Evolutionary conservation across 495 filamentous ascomycete genomes (phyloP).

Genomic region (Aspergillus homomorphus): DNA sequence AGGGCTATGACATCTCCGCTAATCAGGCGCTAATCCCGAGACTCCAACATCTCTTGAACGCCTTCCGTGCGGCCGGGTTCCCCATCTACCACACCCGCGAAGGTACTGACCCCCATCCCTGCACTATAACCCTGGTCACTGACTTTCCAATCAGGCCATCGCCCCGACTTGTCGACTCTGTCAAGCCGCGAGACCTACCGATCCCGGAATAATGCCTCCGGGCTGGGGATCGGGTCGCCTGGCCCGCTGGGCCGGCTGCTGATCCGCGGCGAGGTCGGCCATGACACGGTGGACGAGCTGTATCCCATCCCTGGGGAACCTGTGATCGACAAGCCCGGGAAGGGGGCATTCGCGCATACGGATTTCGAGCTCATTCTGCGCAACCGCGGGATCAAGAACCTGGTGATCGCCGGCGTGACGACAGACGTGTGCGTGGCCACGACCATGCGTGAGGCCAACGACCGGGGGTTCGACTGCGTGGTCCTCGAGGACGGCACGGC

Average conservation of each 20-base stretch:
- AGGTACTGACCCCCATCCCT: slow-evolving; percentile 27
- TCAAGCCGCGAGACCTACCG: slow-evolving; percentile 54
- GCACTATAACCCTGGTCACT: slow-evolving; percentile 8
- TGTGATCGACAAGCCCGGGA: slow-evolving; percentile 66
- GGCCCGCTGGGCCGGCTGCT: slow-evolving; percentile 63
- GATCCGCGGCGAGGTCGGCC: slow-evolving; percentile 61
- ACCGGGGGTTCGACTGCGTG: slow-evolving; percentile 71
- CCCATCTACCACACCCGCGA: slow-evolving; percentile 67
- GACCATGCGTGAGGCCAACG: slow-evolving; percentile 68
- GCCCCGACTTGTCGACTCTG: slow-evolving; percentile 57
- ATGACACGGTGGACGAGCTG: slow-evolving; percentile 60
- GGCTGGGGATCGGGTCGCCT: slow-evolving; percentile 56
- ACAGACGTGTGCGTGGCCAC: slow-evolving; percentile 70
- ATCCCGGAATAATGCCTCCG: slow-evolving; percentile 51
- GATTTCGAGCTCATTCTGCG: slow-evolving; percentile 59
- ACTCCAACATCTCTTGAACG: slow-evolving; percentile 50
- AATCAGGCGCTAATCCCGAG: slow-evolving; percentile 55
- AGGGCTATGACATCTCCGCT: slow-evolving; percentile 56
- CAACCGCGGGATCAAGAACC: slow-evolving; percentile 62
- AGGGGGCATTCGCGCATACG: slow-evolving; percentile 64
- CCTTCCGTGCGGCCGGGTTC: slow-evolving; percentile 56
- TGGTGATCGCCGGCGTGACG: slow-evolving; percentile 64
- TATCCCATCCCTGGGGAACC: slow-evolving; percentile 54
- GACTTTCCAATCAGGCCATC: slow-evolving; percentile 49
- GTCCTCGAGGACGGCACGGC: slow-evolving; percentile 53